Conservation (phyloP, 495 filamentous ascomycete species). For the Diplogelasinospora grovesii region DNA sequence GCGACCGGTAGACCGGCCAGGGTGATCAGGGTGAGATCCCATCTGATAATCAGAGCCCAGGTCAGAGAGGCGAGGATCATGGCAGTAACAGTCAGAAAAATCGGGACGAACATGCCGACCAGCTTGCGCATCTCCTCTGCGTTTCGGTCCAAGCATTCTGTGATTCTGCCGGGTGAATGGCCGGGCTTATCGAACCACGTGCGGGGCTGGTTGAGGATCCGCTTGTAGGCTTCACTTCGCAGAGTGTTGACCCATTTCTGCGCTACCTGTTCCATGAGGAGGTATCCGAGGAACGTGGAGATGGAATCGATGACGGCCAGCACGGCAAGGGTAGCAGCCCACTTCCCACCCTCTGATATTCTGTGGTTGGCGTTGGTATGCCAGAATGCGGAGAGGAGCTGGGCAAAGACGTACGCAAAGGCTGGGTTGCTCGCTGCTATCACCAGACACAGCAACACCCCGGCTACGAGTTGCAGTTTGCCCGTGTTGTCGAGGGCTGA, state of each 20-base stretch:
- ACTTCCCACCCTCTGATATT: conserved; percentile 51
- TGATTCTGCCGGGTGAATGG: conserved; percentile 58
- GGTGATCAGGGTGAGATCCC: conserved; percentile 77
- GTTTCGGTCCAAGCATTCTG: conserved; percentile 69
- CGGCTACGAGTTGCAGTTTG: conserved; percentile 51
- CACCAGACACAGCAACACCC: conserved; percentile 52
- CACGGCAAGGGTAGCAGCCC: conserved; percentile 62
- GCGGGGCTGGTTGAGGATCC: conserved; percentile 70
- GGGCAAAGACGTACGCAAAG: conserved; percentile 72
- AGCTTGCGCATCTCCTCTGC: conserved; percentile 84
- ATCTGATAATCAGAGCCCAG: conserved; percentile 70
- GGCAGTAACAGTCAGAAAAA: conserved; percentile 53
- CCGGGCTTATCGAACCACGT: conserved; percentile 73
- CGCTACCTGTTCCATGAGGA: conserved; percentile 61
- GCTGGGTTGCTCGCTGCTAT: conserved; percentile 66
- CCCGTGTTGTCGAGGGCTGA: conserved; percentile 50
- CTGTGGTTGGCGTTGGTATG: conserved; percentile 31
- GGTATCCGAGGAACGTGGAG: conserved; percentile 59
- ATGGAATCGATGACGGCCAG: conserved; percentile 61
- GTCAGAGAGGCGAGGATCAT: conserved; percentile 61
- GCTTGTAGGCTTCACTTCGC: conserved; percentile 59
- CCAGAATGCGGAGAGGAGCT: conserved; percentile 67
- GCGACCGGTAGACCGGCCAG: conserved; percentile 63
- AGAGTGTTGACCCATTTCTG: conserved; percentile 76
- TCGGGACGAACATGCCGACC: conserved; percentile 68